Evolutionary conservation across 208 protist genomes (phyloP), one percentile per base, ranked within the genome.

Genomic region (Leishmania major): DNA sequence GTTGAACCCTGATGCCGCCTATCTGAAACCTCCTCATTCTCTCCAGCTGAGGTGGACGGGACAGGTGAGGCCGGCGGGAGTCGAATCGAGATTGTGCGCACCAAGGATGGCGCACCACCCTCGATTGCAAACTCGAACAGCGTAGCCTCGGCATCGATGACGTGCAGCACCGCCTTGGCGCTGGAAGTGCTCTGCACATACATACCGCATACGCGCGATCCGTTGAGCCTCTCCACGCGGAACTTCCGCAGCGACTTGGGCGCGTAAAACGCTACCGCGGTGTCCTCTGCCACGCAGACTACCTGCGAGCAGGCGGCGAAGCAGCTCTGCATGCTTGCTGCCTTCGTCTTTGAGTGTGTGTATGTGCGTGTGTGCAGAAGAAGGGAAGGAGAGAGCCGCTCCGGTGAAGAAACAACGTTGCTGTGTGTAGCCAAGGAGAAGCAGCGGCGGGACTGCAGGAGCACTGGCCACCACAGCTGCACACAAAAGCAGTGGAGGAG

Each of bases 171-270:
- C 19, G 74, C 78, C 77, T 79, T 82, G 6, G 73, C 66, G 55
- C 53, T 71, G 3, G 81, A 75, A 51, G 71, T 5, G 7, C 22
- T 25, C 62, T 89, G 77, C 40, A 89, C 75, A 79, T 89, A 87
- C 15, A 97, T 57, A 35, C 94, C 94, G 79, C 87, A 91, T 3
- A 97, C 82, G 25, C 92, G 91, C 13, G 81, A 75, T 19, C 93
- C 94, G 73, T 87, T 95, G 10, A 97, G 87, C 25, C 90, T 84
- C 87, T 97, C 92, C 66, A 96, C 94, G 40, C 89, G 91, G 66
- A 95, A 97, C 84, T 97, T 97, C 73, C 89, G 93, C 22, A 97
- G 84, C 53, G 87, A 93, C 78, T 94, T 94, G 5, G 92, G 86
- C 13, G 92, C 89, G 83, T 93, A 97, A 79, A 97, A 95, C 37